Evolutionary conservation across 495 filamentous ascomycete species (phyloP).

Genomic region (Penicillium cataractarum): DNA sequence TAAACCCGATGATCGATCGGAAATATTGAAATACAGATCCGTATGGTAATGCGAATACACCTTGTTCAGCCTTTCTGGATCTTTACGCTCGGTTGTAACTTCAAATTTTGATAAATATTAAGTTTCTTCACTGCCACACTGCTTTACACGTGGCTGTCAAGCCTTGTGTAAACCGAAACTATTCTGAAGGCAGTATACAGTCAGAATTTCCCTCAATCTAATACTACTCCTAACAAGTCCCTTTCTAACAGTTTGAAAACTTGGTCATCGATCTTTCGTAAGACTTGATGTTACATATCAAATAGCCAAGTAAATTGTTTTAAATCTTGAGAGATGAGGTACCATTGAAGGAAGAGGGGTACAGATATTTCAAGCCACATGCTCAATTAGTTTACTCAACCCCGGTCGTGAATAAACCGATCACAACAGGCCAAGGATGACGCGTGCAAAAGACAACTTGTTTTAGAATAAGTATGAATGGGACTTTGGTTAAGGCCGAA

Average conservation of each 20-base stretch:
- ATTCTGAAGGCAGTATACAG: too few species aligned
- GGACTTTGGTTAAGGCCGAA: not conserved
- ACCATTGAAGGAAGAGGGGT: not conserved
- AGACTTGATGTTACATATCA: not conserved
- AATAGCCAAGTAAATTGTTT: not conserved
- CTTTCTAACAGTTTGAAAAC: too few species aligned
- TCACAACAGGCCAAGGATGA: too few species aligned
- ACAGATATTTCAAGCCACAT: not conserved
- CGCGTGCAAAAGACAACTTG: not conserved
- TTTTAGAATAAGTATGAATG: too few species aligned
- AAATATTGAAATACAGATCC: not conserved
- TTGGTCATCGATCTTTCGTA: not conserved
- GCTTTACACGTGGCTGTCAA: not conserved
- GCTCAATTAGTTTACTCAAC: not conserved
- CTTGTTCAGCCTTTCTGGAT: not conserved
- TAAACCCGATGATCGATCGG: not conserved
- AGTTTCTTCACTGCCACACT: not conserved
- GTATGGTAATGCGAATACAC: not conserved
- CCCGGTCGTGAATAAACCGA: too few species aligned
- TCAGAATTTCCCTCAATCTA: too few species aligned
- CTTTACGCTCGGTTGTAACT: not conserved
- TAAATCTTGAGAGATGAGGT: not conserved
- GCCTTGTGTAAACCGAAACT: too few species aligned
- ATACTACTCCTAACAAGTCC: too few species aligned
- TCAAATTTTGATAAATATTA: not conserved